Evolutionary conservation across 2,329 filamentous ascomycete genomes (phyloP), one percentile per base, ranked within the genome.

Genomic region (Ascochyta rabiei): DNA sequence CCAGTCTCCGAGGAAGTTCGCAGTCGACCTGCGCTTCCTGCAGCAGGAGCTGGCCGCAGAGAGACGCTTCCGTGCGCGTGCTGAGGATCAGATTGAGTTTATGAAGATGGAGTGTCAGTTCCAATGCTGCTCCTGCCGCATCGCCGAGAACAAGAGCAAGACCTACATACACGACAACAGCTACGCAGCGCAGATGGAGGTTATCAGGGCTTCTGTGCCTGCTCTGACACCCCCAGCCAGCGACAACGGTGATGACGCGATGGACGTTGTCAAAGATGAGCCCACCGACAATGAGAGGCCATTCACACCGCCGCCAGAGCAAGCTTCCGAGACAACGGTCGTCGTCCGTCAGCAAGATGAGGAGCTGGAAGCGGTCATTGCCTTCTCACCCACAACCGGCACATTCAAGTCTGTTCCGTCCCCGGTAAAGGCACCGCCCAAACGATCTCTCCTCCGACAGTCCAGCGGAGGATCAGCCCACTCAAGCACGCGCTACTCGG

Each of bases 101-200:
- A 79, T 93, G 70, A 85, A 90, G 68, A 83, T 89, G 49, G 89
- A 93, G 71, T 91, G 88, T 71, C 81, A 85, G 44, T 82, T 92
- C 60, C 81, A 83, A 41, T 86, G 83, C 73, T 91, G 89, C 76
- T 78, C 82, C 1, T 88, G 86, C 68, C 82, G 66, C 57, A 72
- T 76, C 63, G 71, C 73, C 10, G 70, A 75, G 60, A 67, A 69
- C 42, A 65, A 73, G 40, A 64, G 75, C 70, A 73, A 71, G 71
- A 48, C 72, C 52, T 68, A 77, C 64, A 64, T 77, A 63, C 63
- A 79, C 56, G 68, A 75, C 57, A 62, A 71, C 46, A 71, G 64
- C 6, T 72, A 72, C 28, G 67, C 62, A 4, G 65, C 62, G 19
- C 72, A 72, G 50, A 75, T 75, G 63, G 66, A 74, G 53, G 67